Percentiles rank a stretch among this genome's conserved stretches.
These are phyloP conservation scores for Mycosphaerella sp. DNA, from an alignment of 2,329 filamentous ascomycete species.

Conservation along the genomic window DNA sequence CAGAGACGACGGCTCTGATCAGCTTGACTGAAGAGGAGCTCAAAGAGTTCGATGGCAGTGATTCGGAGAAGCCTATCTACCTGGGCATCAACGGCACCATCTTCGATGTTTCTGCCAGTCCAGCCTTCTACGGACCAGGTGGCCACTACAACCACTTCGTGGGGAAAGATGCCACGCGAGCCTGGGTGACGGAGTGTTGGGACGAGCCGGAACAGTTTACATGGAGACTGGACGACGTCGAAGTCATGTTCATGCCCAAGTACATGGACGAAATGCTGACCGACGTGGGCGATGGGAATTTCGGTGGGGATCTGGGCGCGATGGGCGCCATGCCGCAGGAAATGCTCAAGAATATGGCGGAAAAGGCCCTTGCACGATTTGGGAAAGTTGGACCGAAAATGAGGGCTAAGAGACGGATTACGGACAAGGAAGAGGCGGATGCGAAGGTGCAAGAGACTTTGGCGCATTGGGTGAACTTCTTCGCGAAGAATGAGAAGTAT, in stretches of 20 bases:
- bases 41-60: constrained; percentile 25
- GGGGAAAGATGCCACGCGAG: constrained; percentile 29
- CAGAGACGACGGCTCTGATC: constrained; percentile 12
- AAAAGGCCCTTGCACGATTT: constrained; percentile 25
- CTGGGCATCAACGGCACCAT: constrained; percentile 31
- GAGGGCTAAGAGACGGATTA: constrained; percentile 19
- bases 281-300: constrained; percentile 17
- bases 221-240: constrained; percentile 25
- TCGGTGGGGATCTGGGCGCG: constrained; percentile 18
- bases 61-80: constrained; percentile 27
- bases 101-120: constrained; percentile 30
- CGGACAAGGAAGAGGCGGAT: constrained; percentile 46
- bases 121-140: constrained; percentile 30
- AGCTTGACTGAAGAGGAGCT: constrained; percentile 25
- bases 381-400: constrained; percentile 20
- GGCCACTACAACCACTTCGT: constrained; percentile 31
- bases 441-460: constrained; percentile 58
- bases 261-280: constrained; percentile 28
- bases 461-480: constrained; percentile 53
- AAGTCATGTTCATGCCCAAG: constrained; percentile 28
- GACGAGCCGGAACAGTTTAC: constrained; percentile 27
- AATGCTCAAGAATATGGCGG: constrained; percentile 25
- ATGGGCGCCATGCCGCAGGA: constrained; percentile 19
- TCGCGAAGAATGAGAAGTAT: constrained; percentile 25
- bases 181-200: constrained; percentile 33